Conservation (phyloP, 129 eudicot species). For the Rutidosis leptorrhynchoides region DNA sequence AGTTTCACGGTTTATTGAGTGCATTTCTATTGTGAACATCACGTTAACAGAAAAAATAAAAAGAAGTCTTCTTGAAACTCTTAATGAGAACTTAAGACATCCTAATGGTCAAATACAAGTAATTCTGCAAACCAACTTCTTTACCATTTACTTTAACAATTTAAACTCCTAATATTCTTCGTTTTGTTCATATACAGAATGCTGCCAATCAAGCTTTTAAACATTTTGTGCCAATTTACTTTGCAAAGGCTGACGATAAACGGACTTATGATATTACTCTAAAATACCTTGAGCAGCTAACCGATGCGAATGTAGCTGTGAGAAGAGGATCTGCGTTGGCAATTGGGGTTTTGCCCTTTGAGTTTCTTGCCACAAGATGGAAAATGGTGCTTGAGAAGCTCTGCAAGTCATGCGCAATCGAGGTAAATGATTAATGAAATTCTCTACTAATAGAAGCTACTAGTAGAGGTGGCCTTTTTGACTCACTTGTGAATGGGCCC, state of each 20-base stretch:
- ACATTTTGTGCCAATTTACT: conserved; percentile 60
- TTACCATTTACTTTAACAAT: background rate
- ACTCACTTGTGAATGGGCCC: background rate
- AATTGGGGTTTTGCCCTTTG: conserved; percentile 77
- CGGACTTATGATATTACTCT: conserved; percentile 48
- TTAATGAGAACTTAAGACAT: conserved; percentile 88
- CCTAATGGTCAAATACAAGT: conserved; percentile 94
- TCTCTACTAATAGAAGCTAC: background rate
- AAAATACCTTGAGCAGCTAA: conserved; percentile 68
- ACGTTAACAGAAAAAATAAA: conserved; percentile 63
- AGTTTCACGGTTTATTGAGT: conserved; percentile 87
- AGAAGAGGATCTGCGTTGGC: conserved; percentile 99
- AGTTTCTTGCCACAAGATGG: conserved; percentile 70
- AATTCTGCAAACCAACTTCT: conserved; percentile 11
- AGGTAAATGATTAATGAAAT: conserved; percentile 44
- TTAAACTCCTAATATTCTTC: background rate
- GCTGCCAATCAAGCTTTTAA: conserved; percentile 89
- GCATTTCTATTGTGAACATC: conserved; percentile 61
- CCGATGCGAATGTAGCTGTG: conserved; percentile 85
- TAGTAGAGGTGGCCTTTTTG: background rate
- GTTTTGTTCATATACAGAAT: conserved; percentile 36
- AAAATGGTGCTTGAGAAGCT: conserved; percentile 69
- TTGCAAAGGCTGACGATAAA: conserved; percentile 49
- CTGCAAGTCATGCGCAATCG: conserved; percentile 66
- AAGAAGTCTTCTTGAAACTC: conserved; percentile 73